These are phyloP conservation scores for Aureobasidium subglaciale DNA, from an alignment of 2,329 filamentous ascomycete genomes.

Conservation along the genomic window DNA sequence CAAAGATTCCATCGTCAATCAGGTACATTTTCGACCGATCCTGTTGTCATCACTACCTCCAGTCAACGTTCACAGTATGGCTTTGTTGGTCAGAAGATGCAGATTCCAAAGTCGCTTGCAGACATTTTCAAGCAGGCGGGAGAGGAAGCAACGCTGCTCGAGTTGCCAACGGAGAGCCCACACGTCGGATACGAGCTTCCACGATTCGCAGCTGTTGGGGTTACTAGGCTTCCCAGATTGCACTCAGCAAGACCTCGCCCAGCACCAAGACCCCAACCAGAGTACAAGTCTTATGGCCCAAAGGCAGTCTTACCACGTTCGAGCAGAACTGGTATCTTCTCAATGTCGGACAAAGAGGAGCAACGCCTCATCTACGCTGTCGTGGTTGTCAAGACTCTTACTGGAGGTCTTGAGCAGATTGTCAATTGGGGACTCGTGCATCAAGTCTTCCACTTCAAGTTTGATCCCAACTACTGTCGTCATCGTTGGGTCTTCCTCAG, in stretches of 20 bases:
- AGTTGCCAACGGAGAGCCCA: background rate
- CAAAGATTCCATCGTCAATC: slow-evolving; percentile 34
- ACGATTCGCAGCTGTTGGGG: slow-evolving; percentile 9
- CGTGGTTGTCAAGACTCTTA: slow-evolving; percentile 26
- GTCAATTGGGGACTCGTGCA: slow-evolving; percentile 37
- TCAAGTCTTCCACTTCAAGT: slow-evolving; percentile 32
- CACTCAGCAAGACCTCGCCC: slow-evolving; percentile 7
- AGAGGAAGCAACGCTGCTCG: slow-evolving; percentile 8
- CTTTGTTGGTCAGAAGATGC: slow-evolving; percentile 4
- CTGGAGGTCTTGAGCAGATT: slow-evolving; percentile 30
- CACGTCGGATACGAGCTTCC: slow-evolving; percentile 2
- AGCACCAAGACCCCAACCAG: slow-evolving; percentile 1
- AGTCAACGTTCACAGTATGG: background rate
- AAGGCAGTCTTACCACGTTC: slow-evolving; percentile 8
- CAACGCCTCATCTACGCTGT: slow-evolving; percentile 28
- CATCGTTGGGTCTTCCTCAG: slow-evolving; percentile 31
- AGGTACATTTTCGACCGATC: slow-evolving; percentile 41
- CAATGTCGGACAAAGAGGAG: slow-evolving; percentile 21
- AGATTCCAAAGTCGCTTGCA: slow-evolving; percentile 11
- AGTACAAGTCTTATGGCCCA: slow-evolving; percentile 9
- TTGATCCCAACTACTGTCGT: slow-evolving; percentile 32
- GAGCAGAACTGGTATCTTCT: slow-evolving; percentile 16
- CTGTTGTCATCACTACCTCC: slow-evolving; percentile 5
- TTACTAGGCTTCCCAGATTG: slow-evolving; percentile 7
- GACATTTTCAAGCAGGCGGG: slow-evolving; percentile 15